Evolutionary conservation across 306 rosid species (phyloP).

Genomic region (Prinsepia uniflora): DNA sequence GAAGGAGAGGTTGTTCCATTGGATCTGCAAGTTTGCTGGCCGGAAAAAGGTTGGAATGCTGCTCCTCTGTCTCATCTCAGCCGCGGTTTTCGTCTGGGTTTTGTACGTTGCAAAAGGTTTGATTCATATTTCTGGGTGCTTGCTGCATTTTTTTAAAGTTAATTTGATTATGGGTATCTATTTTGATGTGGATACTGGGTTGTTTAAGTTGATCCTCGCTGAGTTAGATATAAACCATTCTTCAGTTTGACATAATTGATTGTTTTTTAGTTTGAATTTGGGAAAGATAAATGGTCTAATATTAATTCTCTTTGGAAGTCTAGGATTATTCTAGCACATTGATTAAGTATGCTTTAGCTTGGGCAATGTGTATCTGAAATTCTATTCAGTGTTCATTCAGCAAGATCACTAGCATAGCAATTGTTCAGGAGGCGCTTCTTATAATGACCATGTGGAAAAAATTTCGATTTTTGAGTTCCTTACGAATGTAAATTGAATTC

Average conservation of each 20-base stretch:
- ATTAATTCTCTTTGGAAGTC: background rate
- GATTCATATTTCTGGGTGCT: conserved; percentile 1
- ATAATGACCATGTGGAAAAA: background rate
- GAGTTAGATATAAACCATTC: conserved; percentile 2
- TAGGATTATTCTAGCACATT: background rate
- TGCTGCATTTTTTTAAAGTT: background rate
- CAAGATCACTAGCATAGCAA: background rate
- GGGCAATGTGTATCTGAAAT: background rate
- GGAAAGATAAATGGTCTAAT: background rate
- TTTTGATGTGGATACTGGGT: background rate
- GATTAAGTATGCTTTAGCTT: background rate
- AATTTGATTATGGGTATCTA: background rate
- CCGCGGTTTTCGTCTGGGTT: conserved; percentile 78
- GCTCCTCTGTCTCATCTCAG: conserved; percentile 70
- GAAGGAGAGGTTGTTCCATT: conserved; percentile 62
- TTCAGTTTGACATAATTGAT: background rate
- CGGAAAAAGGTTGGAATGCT: conserved; percentile 87
- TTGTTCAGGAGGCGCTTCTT: background rate
- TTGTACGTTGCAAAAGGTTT: conserved; percentile 81
- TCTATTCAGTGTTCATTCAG: background rate
- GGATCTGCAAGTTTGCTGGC: conserved; percentile 85
- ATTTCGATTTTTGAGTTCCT: background rate
- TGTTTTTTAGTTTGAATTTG: background rate
- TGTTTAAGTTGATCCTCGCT: background rate
- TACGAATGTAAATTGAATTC: background rate